Conservation (phyloP, 805 yeast genomes). For the Teunomyces funiuensis region DNA sequence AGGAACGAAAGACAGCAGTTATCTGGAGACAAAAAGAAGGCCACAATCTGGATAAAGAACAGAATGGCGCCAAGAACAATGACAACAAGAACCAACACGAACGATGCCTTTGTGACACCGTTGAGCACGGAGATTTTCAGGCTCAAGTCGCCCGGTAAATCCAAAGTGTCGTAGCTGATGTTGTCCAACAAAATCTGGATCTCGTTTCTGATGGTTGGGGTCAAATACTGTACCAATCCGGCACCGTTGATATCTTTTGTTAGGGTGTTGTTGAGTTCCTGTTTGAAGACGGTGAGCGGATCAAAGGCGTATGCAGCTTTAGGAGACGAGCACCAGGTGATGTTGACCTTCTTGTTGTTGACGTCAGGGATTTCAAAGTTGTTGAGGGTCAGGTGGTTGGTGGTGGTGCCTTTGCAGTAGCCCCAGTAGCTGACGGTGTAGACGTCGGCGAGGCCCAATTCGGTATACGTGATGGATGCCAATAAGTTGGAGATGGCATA, state of each 20-base stretch:
- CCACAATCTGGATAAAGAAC: constrained; percentile 48
- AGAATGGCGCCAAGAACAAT: constrained; percentile 43
- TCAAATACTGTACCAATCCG: constrained; percentile 19
- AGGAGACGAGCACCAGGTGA: constrained; percentile 55
- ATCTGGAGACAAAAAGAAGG: constrained; percentile 41
- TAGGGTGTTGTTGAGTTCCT: constrained; percentile 31
- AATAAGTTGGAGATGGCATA: not conserved
- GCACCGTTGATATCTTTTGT: constrained; percentile 22
- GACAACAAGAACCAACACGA: constrained; percentile 35
- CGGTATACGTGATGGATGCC: constrained; percentile 7
- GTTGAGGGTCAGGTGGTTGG: constrained; percentile 6
- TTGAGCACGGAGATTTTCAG: constrained; percentile 46
- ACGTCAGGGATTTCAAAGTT: constrained; percentile 16
- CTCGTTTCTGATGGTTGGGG: constrained; percentile 15
- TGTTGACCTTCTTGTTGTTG: constrained; percentile 27
- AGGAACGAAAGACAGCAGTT: constrained; percentile 47
- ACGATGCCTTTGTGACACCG: constrained; percentile 55
- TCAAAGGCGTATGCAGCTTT: constrained; percentile 56
- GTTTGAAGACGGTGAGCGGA: constrained; percentile 40
- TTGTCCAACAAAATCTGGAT: constrained; percentile 22
- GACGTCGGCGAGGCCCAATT: constrained; percentile 42
- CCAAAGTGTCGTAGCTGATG: constrained; percentile 31
- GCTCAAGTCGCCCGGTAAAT: constrained; percentile 55
- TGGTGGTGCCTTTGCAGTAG: constrained; percentile 36
- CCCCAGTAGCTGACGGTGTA: constrained; percentile 45